These are phyloP conservation scores for Centella asiatica DNA, from an alignment of 129 eudicot genomes.

Conservation along the genomic window DNA sequence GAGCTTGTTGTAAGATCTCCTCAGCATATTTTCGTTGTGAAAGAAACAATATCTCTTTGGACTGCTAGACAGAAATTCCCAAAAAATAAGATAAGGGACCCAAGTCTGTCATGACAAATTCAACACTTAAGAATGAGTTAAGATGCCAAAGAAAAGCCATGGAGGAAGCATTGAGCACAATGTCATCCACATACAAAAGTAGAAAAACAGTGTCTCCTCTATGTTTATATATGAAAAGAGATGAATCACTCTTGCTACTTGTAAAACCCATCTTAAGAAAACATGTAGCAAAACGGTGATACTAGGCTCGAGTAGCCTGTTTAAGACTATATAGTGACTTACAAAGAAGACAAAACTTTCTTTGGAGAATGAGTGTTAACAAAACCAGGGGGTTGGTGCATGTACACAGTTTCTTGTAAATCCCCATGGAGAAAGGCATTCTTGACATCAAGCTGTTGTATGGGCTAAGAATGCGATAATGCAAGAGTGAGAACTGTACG, in stretches of 20 bases:
- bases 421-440: conserved; percentile 9
- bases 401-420: neutral
- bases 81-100: conserved; percentile 1
- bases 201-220: neutral
- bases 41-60: neutral
- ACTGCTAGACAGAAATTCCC: too few relatives aligned
- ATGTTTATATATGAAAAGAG: neutral
- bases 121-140: neutral
- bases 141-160: neutral
- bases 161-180: neutral
- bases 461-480: neutral
- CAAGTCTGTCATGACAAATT: neutral
- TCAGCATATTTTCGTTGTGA: neutral
- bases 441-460: conserved; percentile 10
- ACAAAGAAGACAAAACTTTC: neutral
- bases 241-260: neutral
- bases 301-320: conserved; percentile 6
- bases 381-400: conserved; percentile 7
- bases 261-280: too few relatives aligned
- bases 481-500: conserved; percentile 3
- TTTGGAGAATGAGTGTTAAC: neutral
- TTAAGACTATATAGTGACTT: neutral
- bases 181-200: neutral
- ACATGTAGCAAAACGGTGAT: neutral
- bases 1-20: neutral